phyloP scores from a whole-genome alignment of 768 basidiomycete genomes.

The Scleroderma citrinum region DNA sequence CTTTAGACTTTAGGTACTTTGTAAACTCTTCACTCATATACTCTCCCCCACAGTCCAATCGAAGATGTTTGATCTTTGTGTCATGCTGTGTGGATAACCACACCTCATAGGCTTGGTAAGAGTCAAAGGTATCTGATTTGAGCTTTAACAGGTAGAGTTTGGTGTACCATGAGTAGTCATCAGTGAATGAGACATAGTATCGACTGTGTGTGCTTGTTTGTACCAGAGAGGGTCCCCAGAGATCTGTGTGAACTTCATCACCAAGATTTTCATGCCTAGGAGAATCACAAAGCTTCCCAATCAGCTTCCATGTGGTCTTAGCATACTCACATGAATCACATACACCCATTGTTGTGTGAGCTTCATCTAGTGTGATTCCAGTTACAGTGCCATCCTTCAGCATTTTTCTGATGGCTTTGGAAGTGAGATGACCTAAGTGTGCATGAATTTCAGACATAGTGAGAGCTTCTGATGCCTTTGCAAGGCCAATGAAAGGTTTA shows the following conservation, averaged over 20 bases:
- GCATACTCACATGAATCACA: conserved; percentile 7
- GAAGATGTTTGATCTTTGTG: background rate
- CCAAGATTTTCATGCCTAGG: background rate
- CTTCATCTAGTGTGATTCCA: background rate
- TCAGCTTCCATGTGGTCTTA: conserved; percentile 3
- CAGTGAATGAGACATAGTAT: too few species aligned
- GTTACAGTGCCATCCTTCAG: background rate
- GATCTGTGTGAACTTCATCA: conserved; percentile 14
- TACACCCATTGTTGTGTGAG: background rate
- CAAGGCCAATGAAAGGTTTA: too few species aligned
- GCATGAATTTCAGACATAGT: too few species aligned
- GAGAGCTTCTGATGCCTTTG: too few species aligned
- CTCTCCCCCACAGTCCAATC: conserved; percentile 9
- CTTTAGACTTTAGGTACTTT: background rate
- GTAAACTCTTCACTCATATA: conserved; percentile 1
- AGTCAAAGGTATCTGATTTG: too few species aligned
- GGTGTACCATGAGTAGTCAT: too few species aligned
- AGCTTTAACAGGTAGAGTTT: too few species aligned
- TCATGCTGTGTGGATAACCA: conserved; percentile 1
- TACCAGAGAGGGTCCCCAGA: conserved; percentile 21
- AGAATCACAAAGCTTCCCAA: background rate
- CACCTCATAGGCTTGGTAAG: too few species aligned
- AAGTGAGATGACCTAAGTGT: background rate
- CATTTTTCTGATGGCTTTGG: background rate
- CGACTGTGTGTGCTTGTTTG: too few species aligned